Evolutionary conservation across 1,284 basidiomycete genomes (phyloP), one percentile per base, ranked within the genome.

Genomic region (Grifola frondosa): DNA sequence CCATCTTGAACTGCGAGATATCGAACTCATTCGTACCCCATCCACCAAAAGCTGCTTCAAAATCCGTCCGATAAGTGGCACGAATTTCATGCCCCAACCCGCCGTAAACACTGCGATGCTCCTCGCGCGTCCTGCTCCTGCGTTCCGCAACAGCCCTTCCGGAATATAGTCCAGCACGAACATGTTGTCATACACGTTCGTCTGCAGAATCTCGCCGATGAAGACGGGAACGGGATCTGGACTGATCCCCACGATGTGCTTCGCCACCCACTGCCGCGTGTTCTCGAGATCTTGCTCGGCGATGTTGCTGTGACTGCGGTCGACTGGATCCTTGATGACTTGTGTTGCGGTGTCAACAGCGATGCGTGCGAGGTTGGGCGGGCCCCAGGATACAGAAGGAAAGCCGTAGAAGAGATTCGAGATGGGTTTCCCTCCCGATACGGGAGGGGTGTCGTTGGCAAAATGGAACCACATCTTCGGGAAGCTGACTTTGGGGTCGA

Each of bases 181-280:
- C n/a, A n/a, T n/a, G n/a, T n/a, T n/a, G n/a, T n/a, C n/a, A n/a
- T 20, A 46, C 44, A 46, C 44, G 30, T 46, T 46, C 32, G 44
- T 42, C 40, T 46, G 44, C 13, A 46, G 40, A 24, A 36, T 30
- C 30, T 19, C 26, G 16, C 42, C 38, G 10, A 40, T 40, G 39
- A 41, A 40, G 26, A 44, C 42, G 11, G 46, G 46, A 7, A 44
- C 13, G 9, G 42, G 41, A 30, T 48, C 17, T 16, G 36, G 33
- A 11, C 41, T 35, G 15, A 28, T 35, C 13, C 41, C 46, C n/a
- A 30, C 34, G 13, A 48, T 42, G 32, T 48, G 46, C 6, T 38
- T 21, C 8, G 7, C 10, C 13, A 48, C 24, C 32, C 42, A 48
- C 26, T 42, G n/a, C n/a, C n/a, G n/a, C 5, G 46, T 13, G 26